Evolutionary conservation across 306 rosid genomes (phyloP), one percentile per base, ranked within the genome.

Genomic region (Dryas alaskensis): DNA sequence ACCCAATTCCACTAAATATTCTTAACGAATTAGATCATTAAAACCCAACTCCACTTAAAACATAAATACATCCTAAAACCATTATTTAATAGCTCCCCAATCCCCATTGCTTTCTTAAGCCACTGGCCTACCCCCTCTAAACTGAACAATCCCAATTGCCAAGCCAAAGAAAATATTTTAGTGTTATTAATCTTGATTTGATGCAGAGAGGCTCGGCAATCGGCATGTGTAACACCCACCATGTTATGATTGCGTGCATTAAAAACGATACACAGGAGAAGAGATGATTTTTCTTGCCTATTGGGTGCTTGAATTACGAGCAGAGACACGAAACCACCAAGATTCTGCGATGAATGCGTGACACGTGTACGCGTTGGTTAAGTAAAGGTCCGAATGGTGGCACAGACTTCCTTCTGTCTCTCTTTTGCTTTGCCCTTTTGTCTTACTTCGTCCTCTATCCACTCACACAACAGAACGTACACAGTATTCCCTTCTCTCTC

Each of bases 211-310:
- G 55, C 37, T 44, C 65, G 64, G 88, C 84, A 84, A 22, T 44
- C 65, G 64, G 88, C 84, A 84, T 80, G 80, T 73, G 82, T 73
- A 65, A 63, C 40, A 70, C 67, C 78, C 74, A 60, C 77, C 80
- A 47, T 22, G 82, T 82, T 76, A 85, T 85, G 84, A 82, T 85
- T 85, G 81, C 84, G 43, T 82, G 86, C 84, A 82, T 76, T 79
- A 70, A 79, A 52, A 51, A 74, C 46, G 70, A 72, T 63, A 22
- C 71, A 51, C 60, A 60, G 45, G 45, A 10, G 14, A 25, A 49
- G 51, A 73, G n/a, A 43, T 19, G 49, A 11, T 52, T 53, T 57
- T 46, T 62, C 46, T 51, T 9, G 14, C 10, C 16, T 8, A 53
- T 16, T 49, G 59, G 55, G 12, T 44, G 50, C 25, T 78, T 10